Conservation (phyloP, 179 eudicot species). For the Pouteria campechiana region DNA sequence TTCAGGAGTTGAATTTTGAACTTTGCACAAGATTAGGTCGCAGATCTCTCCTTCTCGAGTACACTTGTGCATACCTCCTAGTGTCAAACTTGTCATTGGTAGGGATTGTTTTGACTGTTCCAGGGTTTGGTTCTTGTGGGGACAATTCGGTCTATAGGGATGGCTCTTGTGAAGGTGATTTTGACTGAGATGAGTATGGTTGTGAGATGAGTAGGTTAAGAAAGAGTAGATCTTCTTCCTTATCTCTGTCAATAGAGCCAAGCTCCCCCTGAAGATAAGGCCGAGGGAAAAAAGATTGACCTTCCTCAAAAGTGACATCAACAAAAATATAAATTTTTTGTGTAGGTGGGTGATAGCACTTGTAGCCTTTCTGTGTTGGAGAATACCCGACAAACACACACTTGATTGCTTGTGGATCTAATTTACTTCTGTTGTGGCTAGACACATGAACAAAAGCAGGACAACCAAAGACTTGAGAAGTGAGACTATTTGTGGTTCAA, state of each 20-base stretch:
- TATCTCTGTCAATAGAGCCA: background rate
- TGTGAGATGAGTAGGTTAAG: background rate
- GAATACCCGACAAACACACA: too few relatives aligned
- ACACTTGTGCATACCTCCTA: background rate
- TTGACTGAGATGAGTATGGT: too few relatives aligned
- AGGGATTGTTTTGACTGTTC: background rate
- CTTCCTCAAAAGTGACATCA: too few relatives aligned
- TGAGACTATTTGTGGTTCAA: background rate
- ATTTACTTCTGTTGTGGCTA: background rate
- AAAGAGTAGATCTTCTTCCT: background rate
- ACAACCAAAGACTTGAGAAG: background rate
- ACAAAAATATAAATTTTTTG: too few relatives aligned
- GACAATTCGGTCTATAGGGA: too few relatives aligned
- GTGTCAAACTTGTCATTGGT: background rate
- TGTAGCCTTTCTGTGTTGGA: too few relatives aligned
- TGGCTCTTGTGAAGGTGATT: too few relatives aligned
- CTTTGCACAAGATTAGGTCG: background rate
- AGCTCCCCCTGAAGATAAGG: constrained; percentile 5
- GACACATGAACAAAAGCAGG: too few relatives aligned
- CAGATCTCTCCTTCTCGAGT: background rate
- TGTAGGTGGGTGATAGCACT: too few relatives aligned
- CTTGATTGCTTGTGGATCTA: background rate
- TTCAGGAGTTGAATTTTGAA: background rate
- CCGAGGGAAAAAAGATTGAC: too few relatives aligned
- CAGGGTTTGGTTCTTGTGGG: too few relatives aligned